Evolutionary conservation across 805 yeast genomes (phyloP).

Genomic region (Starmerella asiatica): DNA sequence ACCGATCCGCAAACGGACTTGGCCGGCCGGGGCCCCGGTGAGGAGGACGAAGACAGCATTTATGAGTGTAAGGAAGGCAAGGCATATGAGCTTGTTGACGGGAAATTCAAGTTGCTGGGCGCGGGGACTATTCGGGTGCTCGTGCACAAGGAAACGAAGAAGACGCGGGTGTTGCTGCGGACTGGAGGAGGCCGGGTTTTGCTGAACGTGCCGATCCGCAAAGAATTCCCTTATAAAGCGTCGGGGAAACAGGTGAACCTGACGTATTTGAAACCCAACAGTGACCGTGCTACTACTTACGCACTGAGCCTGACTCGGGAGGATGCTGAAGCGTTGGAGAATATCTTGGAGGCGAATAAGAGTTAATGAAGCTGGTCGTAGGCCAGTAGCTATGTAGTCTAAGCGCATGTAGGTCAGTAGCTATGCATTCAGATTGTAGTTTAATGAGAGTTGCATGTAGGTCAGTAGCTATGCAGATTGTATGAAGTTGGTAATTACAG

Average conservation of each 20-base stretch:
- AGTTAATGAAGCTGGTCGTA: too few species aligned
- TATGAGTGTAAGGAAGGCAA: slow-evolving; percentile 63
- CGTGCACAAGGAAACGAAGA: slow-evolving; percentile 43
- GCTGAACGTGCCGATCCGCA: slow-evolving; percentile 49
- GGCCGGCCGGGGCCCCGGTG: slow-evolving; percentile 58
- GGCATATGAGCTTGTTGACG: slow-evolving; percentile 46
- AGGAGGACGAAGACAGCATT: slow-evolving; percentile 58
- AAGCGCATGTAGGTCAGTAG: too few species aligned
- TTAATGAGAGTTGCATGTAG: too few species aligned
- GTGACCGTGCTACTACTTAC: slow-evolving; percentile 50
- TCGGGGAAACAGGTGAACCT: slow-evolving; percentile 56
- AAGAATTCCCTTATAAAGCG: slow-evolving; percentile 45
- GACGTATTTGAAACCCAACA: slow-evolving; percentile 42
- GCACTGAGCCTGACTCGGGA: slow-evolving; percentile 63
- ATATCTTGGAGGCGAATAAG: slow-evolving; percentile 25
- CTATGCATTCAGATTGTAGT: too few species aligned
- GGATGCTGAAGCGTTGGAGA: slow-evolving; percentile 47
- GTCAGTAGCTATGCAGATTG: too few species aligned
- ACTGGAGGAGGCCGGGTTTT: slow-evolving; percentile 81
- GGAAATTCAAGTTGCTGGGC: slow-evolving; percentile 36
- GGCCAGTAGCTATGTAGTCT: not conserved
- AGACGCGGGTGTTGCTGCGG: slow-evolving; percentile 61
- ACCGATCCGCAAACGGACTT: slow-evolving; percentile 34
- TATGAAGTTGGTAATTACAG: too few species aligned
- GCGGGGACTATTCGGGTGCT: slow-evolving; percentile 71